These are phyloP conservation scores for Penicillium desertorum DNA, from an alignment of 495 filamentous ascomycete species.

Conservation along the genomic window DNA sequence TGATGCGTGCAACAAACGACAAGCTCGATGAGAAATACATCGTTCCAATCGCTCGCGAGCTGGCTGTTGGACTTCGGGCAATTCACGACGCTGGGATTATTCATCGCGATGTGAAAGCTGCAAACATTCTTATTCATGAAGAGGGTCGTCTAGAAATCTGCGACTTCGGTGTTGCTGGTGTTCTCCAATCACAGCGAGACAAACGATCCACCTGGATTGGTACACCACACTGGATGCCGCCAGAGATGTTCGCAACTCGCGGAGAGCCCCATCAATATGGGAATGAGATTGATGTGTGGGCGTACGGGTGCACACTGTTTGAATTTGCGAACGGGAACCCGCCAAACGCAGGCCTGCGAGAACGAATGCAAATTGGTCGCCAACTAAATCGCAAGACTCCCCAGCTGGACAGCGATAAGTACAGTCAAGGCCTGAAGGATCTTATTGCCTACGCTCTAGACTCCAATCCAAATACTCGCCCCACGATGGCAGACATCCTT, in stretches of 20 bases:
- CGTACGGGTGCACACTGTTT: constrained; percentile 84
- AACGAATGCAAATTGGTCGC: constrained; percentile 57
- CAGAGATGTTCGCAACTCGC: constrained; percentile 66
- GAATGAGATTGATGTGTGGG: constrained; percentile 88
- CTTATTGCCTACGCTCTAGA: constrained; percentile 80
- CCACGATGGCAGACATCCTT: constrained; percentile 56
- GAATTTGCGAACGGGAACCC: constrained; percentile 91
- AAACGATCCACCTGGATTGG: constrained; percentile 93
- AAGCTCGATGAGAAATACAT: constrained; percentile 84
- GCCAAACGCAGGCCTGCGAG: constrained; percentile 57
- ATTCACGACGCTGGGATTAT: constrained; percentile 92
- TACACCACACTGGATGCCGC: constrained; percentile 96
- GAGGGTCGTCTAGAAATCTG: constrained; percentile 85
- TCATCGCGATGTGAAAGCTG: constrained; percentile 93
- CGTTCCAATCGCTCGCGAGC: constrained; percentile 82
- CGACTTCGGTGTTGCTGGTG: constrained; percentile 91
- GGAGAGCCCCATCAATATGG: constrained; percentile 53
- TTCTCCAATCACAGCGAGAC: constrained; percentile 77
- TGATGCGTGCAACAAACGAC: constrained; percentile 67
- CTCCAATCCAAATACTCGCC: constrained; percentile 69
- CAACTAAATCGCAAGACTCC: constrained; percentile 59
- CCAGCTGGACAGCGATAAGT: constrained; percentile 72
- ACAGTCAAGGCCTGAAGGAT: constrained; percentile 68
- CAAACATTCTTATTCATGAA: constrained; percentile 88
- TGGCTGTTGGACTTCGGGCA: constrained; percentile 78